Conservation (phyloP, 495 filamentous ascomycete genomes). For the Cairneyella variabilis region DNA sequence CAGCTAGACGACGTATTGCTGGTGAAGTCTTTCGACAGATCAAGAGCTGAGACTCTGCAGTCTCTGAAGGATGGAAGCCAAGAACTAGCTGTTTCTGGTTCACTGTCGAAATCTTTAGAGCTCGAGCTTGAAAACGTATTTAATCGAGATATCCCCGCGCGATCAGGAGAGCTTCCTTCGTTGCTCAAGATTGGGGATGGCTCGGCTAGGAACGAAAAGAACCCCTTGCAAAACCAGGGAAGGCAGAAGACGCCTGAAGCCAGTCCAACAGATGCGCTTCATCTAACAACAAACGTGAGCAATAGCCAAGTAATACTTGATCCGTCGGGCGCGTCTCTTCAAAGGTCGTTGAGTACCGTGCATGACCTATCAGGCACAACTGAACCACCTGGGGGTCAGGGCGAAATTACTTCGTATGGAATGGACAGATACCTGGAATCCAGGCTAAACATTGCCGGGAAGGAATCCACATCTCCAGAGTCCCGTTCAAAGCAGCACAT, state of each 20-base stretch:
- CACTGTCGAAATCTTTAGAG: neutral
- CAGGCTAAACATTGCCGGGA: neutral
- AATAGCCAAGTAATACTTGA: neutral
- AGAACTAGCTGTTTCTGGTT: neutral
- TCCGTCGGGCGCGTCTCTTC: neutral
- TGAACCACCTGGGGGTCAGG: neutral
- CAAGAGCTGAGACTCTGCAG: neutral
- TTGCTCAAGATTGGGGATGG: neutral
- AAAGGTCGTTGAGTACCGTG: neutral
- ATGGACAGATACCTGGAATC: neutral
- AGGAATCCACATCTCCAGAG: neutral
- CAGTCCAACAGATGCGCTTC: neutral
- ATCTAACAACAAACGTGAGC: neutral
- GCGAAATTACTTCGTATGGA: neutral
- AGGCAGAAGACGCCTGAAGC: neutral
- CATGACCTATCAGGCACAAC: neutral
- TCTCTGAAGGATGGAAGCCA: neutral
- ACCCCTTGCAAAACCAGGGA: neutral
- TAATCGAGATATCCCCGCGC: neutral
- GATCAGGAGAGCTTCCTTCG: neutral
- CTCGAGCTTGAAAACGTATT: neutral
- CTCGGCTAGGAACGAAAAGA: neutral
- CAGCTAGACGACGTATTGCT: neutral
- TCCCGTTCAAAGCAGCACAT: neutral
- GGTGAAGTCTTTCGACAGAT: neutral